Evolutionary conservation across 495 filamentous ascomycete genomes (phyloP).

Genomic region (Apodospora peruviana): DNA sequence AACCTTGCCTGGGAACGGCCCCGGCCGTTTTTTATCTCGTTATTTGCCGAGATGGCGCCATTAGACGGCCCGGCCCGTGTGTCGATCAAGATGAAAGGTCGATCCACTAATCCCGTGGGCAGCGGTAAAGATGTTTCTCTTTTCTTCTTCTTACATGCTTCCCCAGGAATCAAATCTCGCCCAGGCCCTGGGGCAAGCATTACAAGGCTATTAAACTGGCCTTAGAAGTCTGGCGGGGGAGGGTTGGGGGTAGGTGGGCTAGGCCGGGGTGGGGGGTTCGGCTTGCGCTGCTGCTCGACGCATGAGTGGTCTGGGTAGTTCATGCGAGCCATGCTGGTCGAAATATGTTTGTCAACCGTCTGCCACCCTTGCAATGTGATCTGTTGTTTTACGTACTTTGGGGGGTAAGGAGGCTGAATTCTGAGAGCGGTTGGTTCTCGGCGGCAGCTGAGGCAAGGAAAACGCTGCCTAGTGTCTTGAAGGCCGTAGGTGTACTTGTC

Average conservation of each 20-base stretch:
- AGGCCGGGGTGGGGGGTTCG: slow-evolving; percentile 23
- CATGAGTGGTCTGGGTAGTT: background rate
- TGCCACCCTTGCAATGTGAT: background rate
- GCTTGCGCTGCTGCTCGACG: slow-evolving; percentile 12
- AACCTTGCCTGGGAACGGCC: too few relatives aligned
- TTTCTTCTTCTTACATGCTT: background rate
- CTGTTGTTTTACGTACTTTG: too few relatives aligned
- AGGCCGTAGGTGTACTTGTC: background rate
- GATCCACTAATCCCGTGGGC: slow-evolving; percentile 7
- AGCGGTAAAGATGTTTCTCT: slow-evolving; percentile 3
- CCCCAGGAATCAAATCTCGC: background rate
- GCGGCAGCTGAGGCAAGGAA: too few relatives aligned
- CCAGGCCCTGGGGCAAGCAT: background rate
- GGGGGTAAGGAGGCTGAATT: too few relatives aligned
- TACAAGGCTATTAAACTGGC: background rate
- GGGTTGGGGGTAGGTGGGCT: slow-evolving; percentile 25
- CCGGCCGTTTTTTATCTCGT: too few relatives aligned
- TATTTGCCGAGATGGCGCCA: slow-evolving; percentile 13
- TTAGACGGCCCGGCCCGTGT: slow-evolving; percentile 17
- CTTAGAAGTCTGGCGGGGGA: slow-evolving; percentile 17
- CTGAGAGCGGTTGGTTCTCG: too few relatives aligned
- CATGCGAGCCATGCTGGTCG: slow-evolving; percentile 8
- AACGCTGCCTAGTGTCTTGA: too few relatives aligned
- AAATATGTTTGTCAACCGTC: slow-evolving; percentile 3
- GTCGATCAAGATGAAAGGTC: slow-evolving; percentile 14